A percentile compares a stretch with the other conserved stretches of the same genome.
phyloP scores from a whole-genome alignment of 805 yeast genomes.

The Blastobotrys terrestris region DNA sequence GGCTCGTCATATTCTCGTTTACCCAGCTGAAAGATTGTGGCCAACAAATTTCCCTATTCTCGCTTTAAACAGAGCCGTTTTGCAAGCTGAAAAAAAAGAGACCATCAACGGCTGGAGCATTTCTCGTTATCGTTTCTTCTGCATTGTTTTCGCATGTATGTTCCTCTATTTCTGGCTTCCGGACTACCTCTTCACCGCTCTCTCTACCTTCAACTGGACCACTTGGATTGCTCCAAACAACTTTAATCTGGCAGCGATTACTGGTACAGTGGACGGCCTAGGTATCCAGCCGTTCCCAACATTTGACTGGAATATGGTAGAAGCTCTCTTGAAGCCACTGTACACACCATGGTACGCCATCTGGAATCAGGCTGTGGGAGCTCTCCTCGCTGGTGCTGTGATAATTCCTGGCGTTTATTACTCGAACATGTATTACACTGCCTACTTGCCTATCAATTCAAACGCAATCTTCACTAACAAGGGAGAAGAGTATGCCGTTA shows the following conservation, averaged over 20 bases:
- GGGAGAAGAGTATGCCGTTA: conserved; percentile 45
- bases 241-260: conserved; percentile 42
- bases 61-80: conserved; percentile 49
- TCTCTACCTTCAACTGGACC: conserved; percentile 52
- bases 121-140: conserved; percentile 40
- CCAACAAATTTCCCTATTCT: conserved; percentile 55
- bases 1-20: conserved; percentile 50
- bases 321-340: conserved; percentile 41
- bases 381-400: conserved; percentile 43
- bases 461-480: conserved; percentile 47
- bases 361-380: conserved; percentile 30
- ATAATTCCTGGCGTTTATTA: conserved; percentile 45
- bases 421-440: conserved; percentile 52
- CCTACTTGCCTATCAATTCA: conserved; percentile 56
- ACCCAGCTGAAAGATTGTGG: conserved; percentile 59
- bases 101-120: conserved; percentile 43
- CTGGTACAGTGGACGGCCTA: conserved; percentile 36
- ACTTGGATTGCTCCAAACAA: conserved; percentile 53
- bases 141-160: conserved; percentile 32
- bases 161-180: conserved; percentile 55
- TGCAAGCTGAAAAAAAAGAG: conserved; percentile 21
- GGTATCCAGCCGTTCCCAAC: conserved; percentile 38
- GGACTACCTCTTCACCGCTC: conserved; percentile 49
- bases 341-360: conserved; percentile 58
- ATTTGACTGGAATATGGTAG: conserved; percentile 36